phyloP scores from a whole-genome alignment of 2,329 filamentous ascomycete genomes.

The Penicillium sp. region DNA sequence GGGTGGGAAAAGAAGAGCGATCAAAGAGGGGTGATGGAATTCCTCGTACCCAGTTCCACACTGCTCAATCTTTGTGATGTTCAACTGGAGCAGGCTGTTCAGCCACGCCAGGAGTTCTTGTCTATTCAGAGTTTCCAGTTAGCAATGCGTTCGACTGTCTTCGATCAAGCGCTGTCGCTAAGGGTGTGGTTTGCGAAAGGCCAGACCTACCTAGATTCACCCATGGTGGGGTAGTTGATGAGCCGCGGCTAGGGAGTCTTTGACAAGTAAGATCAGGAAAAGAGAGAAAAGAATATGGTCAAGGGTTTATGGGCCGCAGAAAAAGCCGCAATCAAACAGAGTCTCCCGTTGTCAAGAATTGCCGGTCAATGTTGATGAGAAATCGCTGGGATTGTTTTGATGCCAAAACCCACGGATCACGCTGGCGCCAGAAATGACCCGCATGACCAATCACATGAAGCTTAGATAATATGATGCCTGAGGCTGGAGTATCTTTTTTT shows the following conservation, averaged over 20 bases:
- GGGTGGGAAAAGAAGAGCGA: not conserved
- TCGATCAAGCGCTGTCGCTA: constrained; percentile 14
- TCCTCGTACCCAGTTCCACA: constrained; percentile 84
- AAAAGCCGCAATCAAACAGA: constrained; percentile 8
- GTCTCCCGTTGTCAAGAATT: constrained; percentile 10
- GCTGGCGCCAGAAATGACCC: constrained; percentile 13
- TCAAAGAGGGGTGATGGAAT: constrained; percentile 8
- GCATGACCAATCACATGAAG: constrained; percentile 31
- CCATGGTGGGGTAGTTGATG: constrained; percentile 47
- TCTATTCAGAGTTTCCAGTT: constrained; percentile 45
- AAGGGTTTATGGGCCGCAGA: constrained; percentile 1
- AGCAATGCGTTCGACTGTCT: constrained; percentile 7
- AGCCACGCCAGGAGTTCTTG: constrained; percentile 96
- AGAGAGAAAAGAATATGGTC: not conserved
- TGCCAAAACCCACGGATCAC: constrained; percentile 24
- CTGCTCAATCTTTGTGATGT: constrained; percentile 98
- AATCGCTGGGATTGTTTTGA: constrained; percentile 65
- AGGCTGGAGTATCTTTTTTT: not conserved
- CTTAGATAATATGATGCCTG: constrained; percentile 44
- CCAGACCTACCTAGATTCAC: constrained; percentile 60
- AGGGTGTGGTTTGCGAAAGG: constrained; percentile 7
- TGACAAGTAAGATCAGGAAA: constrained; percentile 3
- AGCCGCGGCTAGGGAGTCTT: constrained; percentile 6
- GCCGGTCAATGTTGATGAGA: constrained; percentile 19
- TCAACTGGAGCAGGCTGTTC: constrained; percentile 95